These are phyloP conservation scores for Sugiyamaella lignohabitans DNA, from an alignment of 805 yeast genomes.

Conservation along the genomic window DNA sequence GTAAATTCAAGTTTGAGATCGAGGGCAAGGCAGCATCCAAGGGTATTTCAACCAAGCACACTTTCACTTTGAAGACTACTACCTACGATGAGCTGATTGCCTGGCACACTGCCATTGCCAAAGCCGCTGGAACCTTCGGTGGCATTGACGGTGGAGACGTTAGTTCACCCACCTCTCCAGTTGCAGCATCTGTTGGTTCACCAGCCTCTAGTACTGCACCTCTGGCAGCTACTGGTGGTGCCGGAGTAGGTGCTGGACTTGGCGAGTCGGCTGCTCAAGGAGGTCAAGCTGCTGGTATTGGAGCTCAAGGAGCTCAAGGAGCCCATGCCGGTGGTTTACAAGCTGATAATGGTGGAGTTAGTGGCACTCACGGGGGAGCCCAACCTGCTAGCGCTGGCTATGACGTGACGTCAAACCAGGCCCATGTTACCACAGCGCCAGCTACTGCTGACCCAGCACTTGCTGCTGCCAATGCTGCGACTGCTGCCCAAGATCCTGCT, in stretches of 20 bases:
- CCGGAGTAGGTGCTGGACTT: conserved; percentile 1
- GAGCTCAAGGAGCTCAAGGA: not conserved
- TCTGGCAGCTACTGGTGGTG: conserved; percentile 2
- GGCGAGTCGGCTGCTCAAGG: not conserved
- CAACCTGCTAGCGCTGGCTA: too few species aligned
- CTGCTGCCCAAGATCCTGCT: conserved; percentile 7
- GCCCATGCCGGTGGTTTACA: not conserved
- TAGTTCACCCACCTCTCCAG: conserved; percentile 2
- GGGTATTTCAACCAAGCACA: conserved; percentile 30
- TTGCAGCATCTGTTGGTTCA: not conserved
- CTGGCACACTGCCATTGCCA: conserved; percentile 40
- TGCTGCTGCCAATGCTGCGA: conserved; percentile 4
- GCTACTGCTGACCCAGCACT: not conserved
- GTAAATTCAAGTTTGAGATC: conserved; percentile 37
- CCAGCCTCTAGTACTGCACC: not conserved
- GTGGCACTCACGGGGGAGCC: too few species aligned
- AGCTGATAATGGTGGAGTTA: not conserved
- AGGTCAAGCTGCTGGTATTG: conserved; percentile 1
- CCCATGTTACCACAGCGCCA: not conserved
- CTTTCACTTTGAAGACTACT: conserved; percentile 38
- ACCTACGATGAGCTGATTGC: conserved; percentile 40
- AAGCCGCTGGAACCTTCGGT: not conserved
- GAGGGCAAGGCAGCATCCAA: conserved; percentile 39
- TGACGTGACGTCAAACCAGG: too few species aligned
- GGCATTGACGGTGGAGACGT: conserved; percentile 13